Evolutionary conservation across 2,329 filamentous ascomycete genomes (phyloP), one percentile per base, ranked within the genome.

Genomic region (Magnaporthales sp.): DNA sequence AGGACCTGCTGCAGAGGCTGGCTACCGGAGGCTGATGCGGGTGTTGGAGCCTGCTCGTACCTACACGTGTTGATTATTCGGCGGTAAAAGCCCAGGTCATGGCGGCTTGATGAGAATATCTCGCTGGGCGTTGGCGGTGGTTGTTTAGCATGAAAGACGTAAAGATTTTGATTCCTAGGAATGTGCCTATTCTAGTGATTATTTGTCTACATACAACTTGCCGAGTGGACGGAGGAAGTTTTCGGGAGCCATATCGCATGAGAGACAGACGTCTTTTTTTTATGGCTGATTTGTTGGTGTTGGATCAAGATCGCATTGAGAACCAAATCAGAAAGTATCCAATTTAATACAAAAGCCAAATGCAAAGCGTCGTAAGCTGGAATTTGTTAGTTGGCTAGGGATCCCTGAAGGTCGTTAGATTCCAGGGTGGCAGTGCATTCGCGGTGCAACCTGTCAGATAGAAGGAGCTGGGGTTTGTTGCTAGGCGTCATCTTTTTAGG

Each of bases 51-150:
- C 68, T 72, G 66, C 65, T 68, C 70, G 68, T 85, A 85, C 51
- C 78, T 79, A 54, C 79, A 79, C 11, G 81, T 80, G 32, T 80
- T 76, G 61, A 76, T 74, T 13, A 86, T 81, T 62, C 79, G 79
- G 67, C 77, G 77, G 70, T 83, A 82, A 61, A 84, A 71, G 32
- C 80, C 81, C 4, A 84, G 72, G 3, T 75, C 71, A 68, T 84
- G 81, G 2, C 82, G 79, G 6, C 79, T 75, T 2, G 82, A 79
- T 6, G 78, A 82, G 70, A 74, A 82, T 54, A 76, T 73, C 69
- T 84, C 81, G 62, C 38, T 46, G n/a, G 38, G 15, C 38, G 38
- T 19, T n/a, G 15, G 7, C 15, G 8, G 3, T 13, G 15, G 38
- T 46, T 46, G 38, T 7, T 46, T 46, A 46, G 38, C 38, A 46